Evolutionary conservation across 177 flowering plant species (phyloP).

Genomic region (Vitis hybrid): DNA sequence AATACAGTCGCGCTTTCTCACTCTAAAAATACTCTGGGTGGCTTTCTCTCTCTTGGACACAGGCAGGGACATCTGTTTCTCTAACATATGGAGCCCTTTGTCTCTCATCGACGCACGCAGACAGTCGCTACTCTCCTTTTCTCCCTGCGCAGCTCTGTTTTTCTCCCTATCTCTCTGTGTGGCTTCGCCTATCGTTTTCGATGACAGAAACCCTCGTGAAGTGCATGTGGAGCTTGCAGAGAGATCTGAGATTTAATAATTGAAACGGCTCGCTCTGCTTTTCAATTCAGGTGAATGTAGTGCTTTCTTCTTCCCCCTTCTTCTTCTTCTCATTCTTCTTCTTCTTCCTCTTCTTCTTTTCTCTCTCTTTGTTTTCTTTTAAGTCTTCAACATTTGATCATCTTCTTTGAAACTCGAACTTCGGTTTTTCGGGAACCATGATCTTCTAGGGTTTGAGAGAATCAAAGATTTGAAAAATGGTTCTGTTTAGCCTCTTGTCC

Average conservation of each 20-base stretch:
- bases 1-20: conserved; percentile 1
- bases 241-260: conserved; percentile 29
- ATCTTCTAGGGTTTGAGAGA: conserved; percentile 7
- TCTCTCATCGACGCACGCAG: no score
- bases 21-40: no score
- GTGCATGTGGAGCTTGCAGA: conserved; percentile 42
- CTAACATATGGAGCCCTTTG: no score
- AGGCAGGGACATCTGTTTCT: no score
- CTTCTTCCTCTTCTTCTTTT: not conserved
- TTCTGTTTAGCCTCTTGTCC: conserved; percentile 1
- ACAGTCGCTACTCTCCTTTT: not conserved
- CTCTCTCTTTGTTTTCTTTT: not conserved
- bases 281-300: conserved; percentile 44
- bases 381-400: not conserved
- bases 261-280: conserved; percentile 34
- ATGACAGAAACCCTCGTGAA: conserved; percentile 37
- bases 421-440: not conserved
- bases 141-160: not conserved
- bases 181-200: conserved; percentile 32
- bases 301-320: conserved; percentile 12
- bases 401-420: not conserved
- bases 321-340: conserved; percentile 1
- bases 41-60: no score
- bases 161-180: conserved; percentile 3
- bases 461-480: conserved; percentile 2